Conservation (phyloP, 495 filamentous ascomycete species). For the Podospora comata region DNA sequence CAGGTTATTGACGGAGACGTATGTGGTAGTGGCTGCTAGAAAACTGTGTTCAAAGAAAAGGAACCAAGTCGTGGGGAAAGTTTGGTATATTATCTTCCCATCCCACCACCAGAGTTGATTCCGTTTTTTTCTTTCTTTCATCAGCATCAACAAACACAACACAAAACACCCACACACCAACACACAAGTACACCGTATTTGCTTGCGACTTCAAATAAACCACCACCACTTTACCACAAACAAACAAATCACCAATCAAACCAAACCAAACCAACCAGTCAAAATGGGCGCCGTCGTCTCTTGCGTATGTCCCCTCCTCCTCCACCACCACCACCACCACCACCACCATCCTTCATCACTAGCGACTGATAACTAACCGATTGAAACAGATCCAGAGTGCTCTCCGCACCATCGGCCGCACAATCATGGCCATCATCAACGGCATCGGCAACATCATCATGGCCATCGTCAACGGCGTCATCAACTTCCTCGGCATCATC, state of each 20-base stretch:
- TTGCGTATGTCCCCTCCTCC: conserved; percentile 65
- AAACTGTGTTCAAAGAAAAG: neutral
- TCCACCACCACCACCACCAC: too few relatives aligned
- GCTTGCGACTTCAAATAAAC: neutral
- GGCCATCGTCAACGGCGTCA: conserved; percentile 69
- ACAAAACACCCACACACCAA: conserved; percentile 14
- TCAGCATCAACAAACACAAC: conserved; percentile 7
- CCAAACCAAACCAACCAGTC: conserved; percentile 31
- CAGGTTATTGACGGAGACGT: conserved; percentile 1
- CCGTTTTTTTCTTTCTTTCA: conserved; percentile 3
- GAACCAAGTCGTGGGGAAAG: neutral
- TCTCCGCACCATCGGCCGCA: conserved; percentile 78
- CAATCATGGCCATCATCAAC: conserved; percentile 77
- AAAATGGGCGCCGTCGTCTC: conserved; percentile 95
- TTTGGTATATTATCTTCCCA: neutral
- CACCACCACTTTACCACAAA: conserved; percentile 21
- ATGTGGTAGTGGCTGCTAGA: neutral
- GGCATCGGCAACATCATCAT: conserved; percentile 76
- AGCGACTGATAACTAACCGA: conserved; percentile 19
- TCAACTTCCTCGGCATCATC: conserved; percentile 76
- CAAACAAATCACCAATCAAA: conserved; percentile 24
- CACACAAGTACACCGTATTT: conserved; percentile 9
- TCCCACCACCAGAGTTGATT: neutral
- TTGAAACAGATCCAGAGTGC: conserved; percentile 64
- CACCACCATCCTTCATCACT: neutral